Evolutionary conservation across 2,329 filamentous ascomycete species (phyloP).

Genomic region (Aspergillus sclerotialis): DNA sequence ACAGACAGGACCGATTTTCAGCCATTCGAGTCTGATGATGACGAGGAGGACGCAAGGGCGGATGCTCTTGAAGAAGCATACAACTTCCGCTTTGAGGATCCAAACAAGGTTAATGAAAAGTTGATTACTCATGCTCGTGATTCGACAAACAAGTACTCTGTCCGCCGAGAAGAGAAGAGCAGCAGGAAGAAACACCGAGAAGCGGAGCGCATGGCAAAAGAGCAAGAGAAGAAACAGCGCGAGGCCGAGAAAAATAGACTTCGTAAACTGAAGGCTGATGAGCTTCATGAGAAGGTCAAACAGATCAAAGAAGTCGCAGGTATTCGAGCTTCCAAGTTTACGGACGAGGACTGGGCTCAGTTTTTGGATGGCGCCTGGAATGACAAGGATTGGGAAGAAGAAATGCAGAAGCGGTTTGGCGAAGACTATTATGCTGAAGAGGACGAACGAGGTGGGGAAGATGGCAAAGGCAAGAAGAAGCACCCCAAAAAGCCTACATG

Average conservation of each 20-base stretch:
- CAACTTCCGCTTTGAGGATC: constrained; percentile 93
- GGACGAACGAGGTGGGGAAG: constrained; percentile 49
- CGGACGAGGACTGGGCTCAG: constrained; percentile 74
- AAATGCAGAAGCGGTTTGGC: constrained; percentile 83
- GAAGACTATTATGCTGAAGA: constrained; percentile 79
- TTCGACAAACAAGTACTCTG: constrained; percentile 70
- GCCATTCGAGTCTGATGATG: constrained; percentile 88
- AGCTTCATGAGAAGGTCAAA: constrained; percentile 77
- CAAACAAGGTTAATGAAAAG: constrained; percentile 77
- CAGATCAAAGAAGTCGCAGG: constrained; percentile 89
- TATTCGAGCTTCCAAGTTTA: constrained; percentile 57
- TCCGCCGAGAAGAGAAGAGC: constrained; percentile 74
- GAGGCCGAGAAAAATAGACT: constrained; percentile 77
- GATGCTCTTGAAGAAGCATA: constrained; percentile 90
- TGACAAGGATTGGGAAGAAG: constrained; percentile 78
- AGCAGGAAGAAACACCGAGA: constrained; percentile 73
- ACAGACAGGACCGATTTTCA: constrained; percentile 60
- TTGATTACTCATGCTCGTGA: constrained; percentile 86
- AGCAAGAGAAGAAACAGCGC: constrained; percentile 67
- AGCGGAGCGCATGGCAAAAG: constrained; percentile 67
- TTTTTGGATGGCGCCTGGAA: constrained; percentile 87
- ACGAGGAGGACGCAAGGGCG: constrained; percentile 64
- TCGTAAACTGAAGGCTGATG: constrained; percentile 81
- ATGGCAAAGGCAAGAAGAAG: constrained; percentile 46
- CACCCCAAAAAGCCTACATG: constrained; percentile 78